Evolutionary conservation across 306 rosid species (phyloP).

Genomic region (Glycine soja): DNA sequence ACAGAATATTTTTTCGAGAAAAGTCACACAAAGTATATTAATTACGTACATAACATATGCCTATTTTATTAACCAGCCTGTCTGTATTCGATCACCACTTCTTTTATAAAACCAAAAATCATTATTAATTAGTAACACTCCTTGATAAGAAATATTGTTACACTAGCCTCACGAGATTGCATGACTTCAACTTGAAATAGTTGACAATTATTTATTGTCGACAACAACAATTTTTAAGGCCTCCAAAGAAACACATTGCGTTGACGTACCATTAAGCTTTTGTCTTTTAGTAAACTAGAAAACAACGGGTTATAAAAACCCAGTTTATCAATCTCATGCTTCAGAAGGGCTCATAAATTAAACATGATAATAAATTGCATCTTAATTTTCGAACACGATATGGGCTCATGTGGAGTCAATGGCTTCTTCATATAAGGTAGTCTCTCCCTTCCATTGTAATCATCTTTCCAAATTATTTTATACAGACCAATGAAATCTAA

Average conservation of each 20-base stretch:
- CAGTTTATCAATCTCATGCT: constrained; percentile 22
- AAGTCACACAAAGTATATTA: too few relatives aligned
- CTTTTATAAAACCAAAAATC: neutral
- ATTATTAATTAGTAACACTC: neutral
- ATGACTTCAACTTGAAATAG: neutral
- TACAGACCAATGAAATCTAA: too few relatives aligned
- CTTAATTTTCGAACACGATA: neutral
- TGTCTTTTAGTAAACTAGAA: neutral
- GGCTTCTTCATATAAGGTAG: neutral
- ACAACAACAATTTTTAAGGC: neutral
- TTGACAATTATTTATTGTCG: neutral
- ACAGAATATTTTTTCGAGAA: too few relatives aligned
- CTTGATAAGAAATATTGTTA: neutral
- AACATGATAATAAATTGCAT: neutral
- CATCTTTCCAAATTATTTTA: too few relatives aligned
- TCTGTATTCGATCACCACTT: too few relatives aligned
- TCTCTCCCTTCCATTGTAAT: too few relatives aligned
- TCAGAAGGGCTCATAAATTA: constrained; percentile 27
- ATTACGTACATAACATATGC: neutral
- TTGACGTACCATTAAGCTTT: neutral
- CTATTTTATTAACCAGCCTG: too few relatives aligned
- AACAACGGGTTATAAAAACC: neutral
- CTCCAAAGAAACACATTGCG: neutral
- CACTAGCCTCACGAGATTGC: constrained; percentile 29
- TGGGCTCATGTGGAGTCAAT: neutral